Evolutionary conservation across 106 monocot species (phyloP), one percentile per base, ranked within the genome.

Genomic region (Phalaenopsis equestris): DNA sequence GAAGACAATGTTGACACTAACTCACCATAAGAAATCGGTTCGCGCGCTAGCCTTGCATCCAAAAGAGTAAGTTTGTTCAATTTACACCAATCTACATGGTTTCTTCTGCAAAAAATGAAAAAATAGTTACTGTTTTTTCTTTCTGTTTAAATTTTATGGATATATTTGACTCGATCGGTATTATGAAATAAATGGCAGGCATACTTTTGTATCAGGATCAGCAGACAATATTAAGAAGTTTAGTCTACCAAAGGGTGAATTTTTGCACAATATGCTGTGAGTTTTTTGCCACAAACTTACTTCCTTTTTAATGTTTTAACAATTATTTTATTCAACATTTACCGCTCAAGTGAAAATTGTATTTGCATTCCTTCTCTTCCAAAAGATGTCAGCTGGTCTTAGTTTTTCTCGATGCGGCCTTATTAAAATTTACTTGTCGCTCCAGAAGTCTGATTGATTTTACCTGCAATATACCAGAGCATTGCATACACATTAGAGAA

Each of bases 231-330:
- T 94, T 79, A 99, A 99, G 80, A 95, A 99, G 75, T 99, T 99
- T 75, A 90, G 81, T 79, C 92, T 99, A 79, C 98, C 98, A 39
- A 94, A 83, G 85, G 98, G 98, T 16, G 97, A 98, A 84, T 98
- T 98, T 91, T 80, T 98, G 77, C 97, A 98, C 79, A 98, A 98
- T 84, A 98, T 98, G 97, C 87, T 98, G 97, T 94, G 70, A 91
- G 94, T 89, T 57, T 74, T 30, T 41, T 65, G n/a, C 17, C 6
- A 12, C 55, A 5, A 74, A 74, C 42, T 70, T 14, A 39, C 38
- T 5, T 9, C 12, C 70, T 39, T 38, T 70, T 24, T 39, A 14
- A 70, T 39, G 8, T 38, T 6, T 70, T 6, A 14, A 70, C 70
- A 36, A 70, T 70, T 14, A 8, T 39, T 4, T 70, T 61, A 61